Evolutionary conservation across 2,329 filamentous ascomycete genomes (phyloP).

Genomic region (Nemania sp.): DNA sequence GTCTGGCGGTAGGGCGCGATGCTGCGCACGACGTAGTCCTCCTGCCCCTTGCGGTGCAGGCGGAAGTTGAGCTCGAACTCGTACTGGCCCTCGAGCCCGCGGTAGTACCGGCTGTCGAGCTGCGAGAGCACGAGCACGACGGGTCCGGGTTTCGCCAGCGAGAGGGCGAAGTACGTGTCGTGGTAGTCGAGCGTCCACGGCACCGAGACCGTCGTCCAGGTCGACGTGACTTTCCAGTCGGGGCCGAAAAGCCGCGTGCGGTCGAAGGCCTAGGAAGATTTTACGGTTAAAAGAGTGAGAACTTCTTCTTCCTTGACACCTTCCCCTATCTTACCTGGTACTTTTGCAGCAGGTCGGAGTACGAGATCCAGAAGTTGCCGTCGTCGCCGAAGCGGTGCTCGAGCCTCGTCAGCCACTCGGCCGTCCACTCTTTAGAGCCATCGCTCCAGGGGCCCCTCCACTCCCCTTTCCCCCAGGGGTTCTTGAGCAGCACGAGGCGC

Average conservation of each 20-base stretch:
- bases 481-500: constrained; percentile 68
- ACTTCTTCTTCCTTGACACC: too few species aligned
- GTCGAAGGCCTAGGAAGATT: constrained; percentile 60
- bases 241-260: constrained; percentile 61
- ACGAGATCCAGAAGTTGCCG: constrained; percentile 67
- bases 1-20: constrained; percentile 63
- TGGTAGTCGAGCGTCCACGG: constrained; percentile 62
- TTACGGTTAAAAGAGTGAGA: too few species aligned
- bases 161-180: constrained; percentile 58
- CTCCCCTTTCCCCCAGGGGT: constrained; percentile 81
- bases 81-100: constrained; percentile 62
- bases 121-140: constrained; percentile 62
- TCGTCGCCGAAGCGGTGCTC: constrained; percentile 78
- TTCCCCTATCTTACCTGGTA: too few species aligned
- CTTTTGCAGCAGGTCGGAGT: constrained; percentile 62
- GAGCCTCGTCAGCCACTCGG: constrained; percentile 75
- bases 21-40: constrained; percentile 61
- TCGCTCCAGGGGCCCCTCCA: constrained; percentile 85
- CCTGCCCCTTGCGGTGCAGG: constrained; percentile 53
- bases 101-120: constrained; percentile 62
- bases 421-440: constrained; percentile 82
- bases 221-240: constrained; percentile 56
- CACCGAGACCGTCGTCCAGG: constrained; percentile 57
- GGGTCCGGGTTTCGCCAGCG: constrained; percentile 52
- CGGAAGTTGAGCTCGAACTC: constrained; percentile 58